phyloP scores from a whole-genome alignment of 805 yeast genomes.

The Osmozyma mogii region DNA sequence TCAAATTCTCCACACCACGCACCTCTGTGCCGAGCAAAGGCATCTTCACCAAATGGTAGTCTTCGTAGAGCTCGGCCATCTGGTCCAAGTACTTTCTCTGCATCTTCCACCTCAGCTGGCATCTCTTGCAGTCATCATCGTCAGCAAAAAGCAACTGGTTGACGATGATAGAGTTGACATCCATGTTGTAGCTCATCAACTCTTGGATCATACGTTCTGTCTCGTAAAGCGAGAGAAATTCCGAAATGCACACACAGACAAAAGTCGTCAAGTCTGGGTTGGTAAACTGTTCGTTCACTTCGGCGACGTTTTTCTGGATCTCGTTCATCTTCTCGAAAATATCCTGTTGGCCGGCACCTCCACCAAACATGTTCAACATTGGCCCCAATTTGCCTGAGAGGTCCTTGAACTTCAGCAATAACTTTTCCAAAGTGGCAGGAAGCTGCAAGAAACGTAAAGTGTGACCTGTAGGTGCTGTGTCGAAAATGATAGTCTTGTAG shows the following conservation, averaged over 20 bases:
- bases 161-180: slow-evolving; percentile 91
- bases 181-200: slow-evolving; percentile 88
- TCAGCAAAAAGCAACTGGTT: slow-evolving; percentile 90
- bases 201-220: slow-evolving; percentile 98
- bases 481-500: slow-evolving; percentile 88
- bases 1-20: slow-evolving; percentile 82
- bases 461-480: slow-evolving; percentile 99
- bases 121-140: slow-evolving; percentile 74
- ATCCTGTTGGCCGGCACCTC: slow-evolving; percentile 58
- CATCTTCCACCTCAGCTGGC: slow-evolving; percentile 90
- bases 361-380: slow-evolving; percentile 70
- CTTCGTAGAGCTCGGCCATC: slow-evolving; percentile 93
- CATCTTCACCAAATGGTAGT: slow-evolving; percentile 91
- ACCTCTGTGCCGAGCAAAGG: slow-evolving; percentile 94
- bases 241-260: slow-evolving; percentile 96
- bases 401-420: slow-evolving; percentile 80
- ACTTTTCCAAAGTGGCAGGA: slow-evolving; percentile 85
- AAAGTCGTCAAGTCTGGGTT: slow-evolving; percentile 94
- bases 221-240: slow-evolving; percentile 90
- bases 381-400: slow-evolving; percentile 86
- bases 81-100: slow-evolving; percentile 92
- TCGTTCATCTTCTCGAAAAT: slow-evolving; percentile 73
- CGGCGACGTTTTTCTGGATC: slow-evolving; percentile 70
- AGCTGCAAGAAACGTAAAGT: slow-evolving; percentile 90
- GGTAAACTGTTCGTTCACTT: slow-evolving; percentile 90